A percentile compares a stretch with the other conserved stretches of the same genome.
These are phyloP conservation scores for Tolypocladium album DNA, from an alignment of 2,329 filamentous ascomycete species.

Conservation along the genomic window DNA sequence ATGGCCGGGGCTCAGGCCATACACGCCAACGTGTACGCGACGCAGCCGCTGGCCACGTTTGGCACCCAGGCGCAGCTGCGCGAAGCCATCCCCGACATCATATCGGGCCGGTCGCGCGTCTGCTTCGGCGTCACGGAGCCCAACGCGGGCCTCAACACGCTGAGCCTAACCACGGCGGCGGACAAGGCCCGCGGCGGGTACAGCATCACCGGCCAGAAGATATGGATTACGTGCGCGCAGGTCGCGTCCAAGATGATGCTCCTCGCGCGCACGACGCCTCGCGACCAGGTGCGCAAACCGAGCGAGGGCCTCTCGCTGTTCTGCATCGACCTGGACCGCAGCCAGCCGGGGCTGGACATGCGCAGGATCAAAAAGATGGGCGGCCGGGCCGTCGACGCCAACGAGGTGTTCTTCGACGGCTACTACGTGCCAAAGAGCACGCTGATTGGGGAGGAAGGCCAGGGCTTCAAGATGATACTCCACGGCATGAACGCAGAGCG, in stretches of 20 bases:
- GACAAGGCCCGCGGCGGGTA: slow-evolving; percentile 46
- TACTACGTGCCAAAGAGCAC: slow-evolving; percentile 55
- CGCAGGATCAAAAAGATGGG: slow-evolving; percentile 78
- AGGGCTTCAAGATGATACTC: slow-evolving; percentile 70
- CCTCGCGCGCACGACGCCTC: slow-evolving; percentile 61
- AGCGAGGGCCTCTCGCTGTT: slow-evolving; percentile 73
- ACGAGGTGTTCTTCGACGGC: slow-evolving; percentile 80
- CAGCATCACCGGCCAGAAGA: slow-evolving; percentile 66
- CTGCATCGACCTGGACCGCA: slow-evolving; percentile 63
- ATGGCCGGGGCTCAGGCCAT: slow-evolving; percentile 60
- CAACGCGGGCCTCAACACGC: slow-evolving; percentile 67
- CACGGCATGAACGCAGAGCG: slow-evolving; percentile 75
- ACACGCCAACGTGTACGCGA: slow-evolving; percentile 62
- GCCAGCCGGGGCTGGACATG: slow-evolving; percentile 49
- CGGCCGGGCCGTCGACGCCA: slow-evolving; percentile 69
- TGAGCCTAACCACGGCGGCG: slow-evolving; percentile 58
- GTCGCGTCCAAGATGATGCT: slow-evolving; percentile 77
- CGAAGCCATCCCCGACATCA: slow-evolving; percentile 57
- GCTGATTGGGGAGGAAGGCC: slow-evolving; percentile 60
- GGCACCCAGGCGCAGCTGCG: slow-evolving; percentile 54
- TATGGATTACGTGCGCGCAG: slow-evolving; percentile 82
- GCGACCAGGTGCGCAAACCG: slow-evolving; percentile 56
- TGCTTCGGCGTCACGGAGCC: slow-evolving; percentile 85
- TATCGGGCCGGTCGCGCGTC: slow-evolving; percentile 58
- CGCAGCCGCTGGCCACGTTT: slow-evolving; percentile 64